These are phyloP conservation scores for Luffa aegyptiaca DNA, from an alignment of 306 rosid species.

Conservation along the genomic window DNA sequence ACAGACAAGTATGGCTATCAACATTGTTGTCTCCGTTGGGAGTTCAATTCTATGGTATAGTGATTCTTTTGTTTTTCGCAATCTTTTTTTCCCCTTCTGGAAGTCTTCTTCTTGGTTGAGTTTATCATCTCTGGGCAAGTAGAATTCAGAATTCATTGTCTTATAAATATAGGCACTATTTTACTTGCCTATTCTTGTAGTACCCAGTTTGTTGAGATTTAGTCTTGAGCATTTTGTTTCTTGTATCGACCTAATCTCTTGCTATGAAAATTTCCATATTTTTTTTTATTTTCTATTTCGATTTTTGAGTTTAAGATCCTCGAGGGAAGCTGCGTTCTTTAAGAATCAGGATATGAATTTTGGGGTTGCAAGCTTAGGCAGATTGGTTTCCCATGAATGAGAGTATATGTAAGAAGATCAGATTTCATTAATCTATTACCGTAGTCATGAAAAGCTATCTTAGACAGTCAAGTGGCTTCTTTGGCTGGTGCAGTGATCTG, in stretches of 20 bases:
- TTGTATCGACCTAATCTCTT: background rate
- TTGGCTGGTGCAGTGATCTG: background rate
- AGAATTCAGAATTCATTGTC: background rate
- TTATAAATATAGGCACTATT: background rate
- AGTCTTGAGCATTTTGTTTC: background rate
- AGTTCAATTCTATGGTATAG: conserved; percentile 46
- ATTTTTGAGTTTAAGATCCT: background rate
- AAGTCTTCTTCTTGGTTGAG: background rate
- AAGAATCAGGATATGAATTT: background rate
- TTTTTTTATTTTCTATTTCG: background rate
- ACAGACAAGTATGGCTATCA: conserved; percentile 45
- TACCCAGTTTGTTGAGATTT: background rate
- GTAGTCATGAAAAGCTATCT: background rate
- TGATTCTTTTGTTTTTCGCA: conserved; percentile 1
- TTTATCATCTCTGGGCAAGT: background rate
- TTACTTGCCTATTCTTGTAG: background rate
- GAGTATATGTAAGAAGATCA: background rate
- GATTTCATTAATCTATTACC: background rate
- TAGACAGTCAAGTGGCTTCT: background rate
- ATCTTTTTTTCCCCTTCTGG: background rate
- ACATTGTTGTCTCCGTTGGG: conserved; percentile 57
- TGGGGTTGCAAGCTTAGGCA: background rate
- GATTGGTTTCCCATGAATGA: background rate
- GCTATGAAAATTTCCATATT: background rate
- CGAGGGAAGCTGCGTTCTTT: background rate